A percentile compares a stretch with the other conserved stretches of the same genome.
These are phyloP conservation scores for Pichia insulana DNA, from an alignment of 805 yeast genomes.

Conservation along the genomic window DNA sequence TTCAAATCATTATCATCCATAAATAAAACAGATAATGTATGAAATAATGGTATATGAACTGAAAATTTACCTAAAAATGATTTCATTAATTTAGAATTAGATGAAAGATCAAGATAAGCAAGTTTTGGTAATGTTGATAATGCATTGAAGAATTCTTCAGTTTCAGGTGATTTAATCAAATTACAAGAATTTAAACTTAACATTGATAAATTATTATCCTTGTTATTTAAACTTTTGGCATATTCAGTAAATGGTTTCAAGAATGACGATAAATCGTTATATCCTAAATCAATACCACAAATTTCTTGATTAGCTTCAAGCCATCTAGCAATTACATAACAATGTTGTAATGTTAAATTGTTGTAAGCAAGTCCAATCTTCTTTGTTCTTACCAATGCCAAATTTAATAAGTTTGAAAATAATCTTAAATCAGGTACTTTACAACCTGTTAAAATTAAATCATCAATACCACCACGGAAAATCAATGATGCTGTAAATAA, in stretches of 20 bases:
- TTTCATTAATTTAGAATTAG: slow-evolving; percentile 61
- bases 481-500: slow-evolving; percentile 61
- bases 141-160: slow-evolving; percentile 39
- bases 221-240: slow-evolving; percentile 9
- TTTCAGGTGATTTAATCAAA: slow-evolving; percentile 43
- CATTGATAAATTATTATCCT: slow-evolving; percentile 30
- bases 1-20: slow-evolving; percentile 59
- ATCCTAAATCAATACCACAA: slow-evolving; percentile 76
- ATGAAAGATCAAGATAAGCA: slow-evolving; percentile 68
- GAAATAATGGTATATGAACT: slow-evolving; percentile 60
- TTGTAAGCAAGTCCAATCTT: slow-evolving; percentile 75
- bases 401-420: slow-evolving; percentile 46
- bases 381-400: slow-evolving; percentile 49
- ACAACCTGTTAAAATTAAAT: slow-evolving; percentile 71
- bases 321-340: slow-evolving; percentile 52
- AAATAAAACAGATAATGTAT: slow-evolving; percentile 55
- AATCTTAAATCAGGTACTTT: slow-evolving; percentile 45
- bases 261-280: slow-evolving; percentile 51
- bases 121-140: slow-evolving; percentile 49
- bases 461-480: slow-evolving; percentile 70
- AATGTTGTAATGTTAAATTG: slow-evolving; percentile 52
- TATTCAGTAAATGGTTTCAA: slow-evolving; percentile 33
- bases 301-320: slow-evolving; percentile 35
- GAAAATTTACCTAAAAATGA: slow-evolving; percentile 47
- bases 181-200: slow-evolving; percentile 61